Evolutionary conservation across 768 basidiomycete species (phyloP).

Genomic region (Leccinum uliginosum): DNA sequence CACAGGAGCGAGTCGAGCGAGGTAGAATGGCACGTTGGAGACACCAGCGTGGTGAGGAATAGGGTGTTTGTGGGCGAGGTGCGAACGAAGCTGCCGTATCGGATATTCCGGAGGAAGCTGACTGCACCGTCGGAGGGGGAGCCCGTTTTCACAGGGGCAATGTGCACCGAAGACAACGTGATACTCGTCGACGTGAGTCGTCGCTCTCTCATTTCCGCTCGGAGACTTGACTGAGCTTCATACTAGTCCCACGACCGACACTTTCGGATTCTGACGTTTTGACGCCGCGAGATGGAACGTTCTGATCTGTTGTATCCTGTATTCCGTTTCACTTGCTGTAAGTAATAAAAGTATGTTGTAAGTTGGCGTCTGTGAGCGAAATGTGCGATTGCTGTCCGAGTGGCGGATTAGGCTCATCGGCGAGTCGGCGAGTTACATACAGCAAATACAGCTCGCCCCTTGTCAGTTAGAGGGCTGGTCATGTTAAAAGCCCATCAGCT

Average conservation of each 20-base stretch:
- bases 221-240: not conserved
- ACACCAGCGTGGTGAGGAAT: conserved; percentile 25
- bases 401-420: conserved; percentile 22
- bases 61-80: conserved; percentile 40
- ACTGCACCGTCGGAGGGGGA: conserved; percentile 6
- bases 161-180: conserved; percentile 57
- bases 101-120: conserved; percentile 29
- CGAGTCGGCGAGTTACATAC: conserved; percentile 10
- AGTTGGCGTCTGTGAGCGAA: conserved; percentile 6
- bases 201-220: not conserved
- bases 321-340: not conserved
- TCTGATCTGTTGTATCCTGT: not conserved
- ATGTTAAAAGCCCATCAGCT: conserved; percentile 20
- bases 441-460: conserved; percentile 27
- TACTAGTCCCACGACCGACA: conserved; percentile 19
- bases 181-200: conserved; percentile 45
- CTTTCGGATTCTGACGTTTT: conserved; percentile 31
- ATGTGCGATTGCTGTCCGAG: conserved; percentile 20
- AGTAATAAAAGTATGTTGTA: not conserved
- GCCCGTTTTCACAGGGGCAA: conserved; percentile 27
- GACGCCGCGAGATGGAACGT: not conserved
- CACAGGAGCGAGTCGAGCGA: conserved; percentile 5
- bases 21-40: conserved; percentile 22
- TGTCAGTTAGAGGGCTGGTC: conserved; percentile 11
- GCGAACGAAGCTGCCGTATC: conserved; percentile 45